A percentile compares a stretch with the other conserved stretches of the same genome.
phyloP scores from a whole-genome alignment of 331 rosid species.

The Rhamnella rubrinervis region DNA sequence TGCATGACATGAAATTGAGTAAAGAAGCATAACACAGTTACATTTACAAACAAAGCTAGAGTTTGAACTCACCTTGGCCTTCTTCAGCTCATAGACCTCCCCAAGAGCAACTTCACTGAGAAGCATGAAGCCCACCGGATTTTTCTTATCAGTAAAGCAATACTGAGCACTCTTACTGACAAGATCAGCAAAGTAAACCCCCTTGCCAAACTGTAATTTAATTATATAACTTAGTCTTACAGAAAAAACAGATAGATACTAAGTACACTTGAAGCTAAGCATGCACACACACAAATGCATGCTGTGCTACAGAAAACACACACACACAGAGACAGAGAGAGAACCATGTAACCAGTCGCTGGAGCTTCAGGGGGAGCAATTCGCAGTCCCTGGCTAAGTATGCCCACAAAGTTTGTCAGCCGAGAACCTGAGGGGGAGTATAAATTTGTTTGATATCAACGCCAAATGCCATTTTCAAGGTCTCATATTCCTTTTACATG shows the following conservation, averaged over 20 bases:
- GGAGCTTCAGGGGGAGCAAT: constrained; percentile 99
- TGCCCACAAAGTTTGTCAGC: constrained; percentile 89
- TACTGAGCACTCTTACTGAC: constrained; percentile 98
- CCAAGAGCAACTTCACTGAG: constrained; percentile 95
- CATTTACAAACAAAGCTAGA: neutral
- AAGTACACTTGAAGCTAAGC: neutral
- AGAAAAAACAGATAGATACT: constrained; percentile 1
- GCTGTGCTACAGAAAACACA: neutral
- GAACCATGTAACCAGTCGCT: constrained; percentile 95
- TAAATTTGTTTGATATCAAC: constrained; percentile 12
- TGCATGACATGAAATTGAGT: neutral
- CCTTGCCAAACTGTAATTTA: constrained; percentile 86
- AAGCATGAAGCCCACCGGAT: constrained; percentile 84
- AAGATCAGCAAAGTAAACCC: constrained; percentile 92
- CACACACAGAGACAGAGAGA: constrained; percentile 14
- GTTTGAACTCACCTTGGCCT: constrained; percentile 60
- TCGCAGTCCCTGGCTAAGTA: constrained; percentile 94
- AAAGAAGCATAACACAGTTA: neutral
- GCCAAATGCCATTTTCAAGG: neutral
- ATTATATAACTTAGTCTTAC: constrained; percentile 19
- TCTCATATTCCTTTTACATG: neutral
- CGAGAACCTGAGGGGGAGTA: constrained; percentile 65
- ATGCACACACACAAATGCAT: neutral
- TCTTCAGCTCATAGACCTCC: constrained; percentile 76
- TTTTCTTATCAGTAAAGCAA: constrained; percentile 87